Conservation (phyloP, 331 rosid genomes). For the Rosa hybrid region DNA sequence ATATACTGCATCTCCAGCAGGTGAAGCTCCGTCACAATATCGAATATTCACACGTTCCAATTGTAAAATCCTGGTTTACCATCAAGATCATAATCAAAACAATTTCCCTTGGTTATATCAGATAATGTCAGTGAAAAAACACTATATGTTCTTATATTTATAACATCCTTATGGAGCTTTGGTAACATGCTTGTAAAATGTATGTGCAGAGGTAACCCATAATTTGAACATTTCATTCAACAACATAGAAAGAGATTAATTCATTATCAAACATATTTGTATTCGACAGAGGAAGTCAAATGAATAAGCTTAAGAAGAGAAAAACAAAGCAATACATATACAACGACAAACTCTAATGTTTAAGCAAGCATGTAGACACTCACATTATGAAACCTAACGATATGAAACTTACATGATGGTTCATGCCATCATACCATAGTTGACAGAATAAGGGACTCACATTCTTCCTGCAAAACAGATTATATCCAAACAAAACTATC, state of each 20-base stretch:
- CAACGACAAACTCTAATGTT: no score
- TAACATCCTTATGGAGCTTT: not conserved
- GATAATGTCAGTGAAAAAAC: not conserved
- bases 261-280: not conserved
- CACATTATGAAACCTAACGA: no score
- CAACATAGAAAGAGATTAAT: not conserved
- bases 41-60: constrained; percentile 97
- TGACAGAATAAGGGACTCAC: no score
- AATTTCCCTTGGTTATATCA: not conserved
- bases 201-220: not conserved
- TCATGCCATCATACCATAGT: no score
- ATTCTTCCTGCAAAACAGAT: no score
- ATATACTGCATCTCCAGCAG: constrained; percentile 66
- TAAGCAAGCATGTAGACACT: no score
- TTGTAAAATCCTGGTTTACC: constrained; percentile 77
- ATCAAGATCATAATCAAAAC: not conserved
- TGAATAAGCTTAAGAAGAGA: not conserved
- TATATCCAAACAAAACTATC: no score
- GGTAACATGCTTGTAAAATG: not conserved
- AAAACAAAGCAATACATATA: no score
- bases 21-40: constrained; percentile 96
- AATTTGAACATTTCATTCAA: not conserved
- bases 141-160: no score
- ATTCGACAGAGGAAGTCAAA: not conserved
- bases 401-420: no score